Evolutionary conservation across 2,329 filamentous ascomycete species (phyloP).

Genomic region (Arthrobotrys conoides): DNA sequence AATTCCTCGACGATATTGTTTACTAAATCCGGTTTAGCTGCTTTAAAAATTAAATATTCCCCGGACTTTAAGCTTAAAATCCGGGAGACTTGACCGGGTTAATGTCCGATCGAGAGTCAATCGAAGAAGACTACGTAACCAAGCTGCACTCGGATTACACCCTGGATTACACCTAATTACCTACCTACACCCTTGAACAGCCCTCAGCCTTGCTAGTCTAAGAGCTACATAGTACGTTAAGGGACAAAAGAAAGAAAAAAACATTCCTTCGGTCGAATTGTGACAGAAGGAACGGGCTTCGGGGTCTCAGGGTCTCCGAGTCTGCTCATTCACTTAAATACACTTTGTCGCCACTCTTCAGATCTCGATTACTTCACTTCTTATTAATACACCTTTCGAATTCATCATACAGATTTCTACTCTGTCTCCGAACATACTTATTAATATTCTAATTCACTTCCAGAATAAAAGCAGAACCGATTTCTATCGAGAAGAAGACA

Average conservation of each 20-base stretch:
- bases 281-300: neutral
- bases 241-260: too few species aligned
- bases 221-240: too few species aligned
- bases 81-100: neutral
- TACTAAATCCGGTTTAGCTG: neutral
- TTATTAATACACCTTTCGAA: too few species aligned
- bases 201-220: constrained; percentile 5
- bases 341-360: too few species aligned
- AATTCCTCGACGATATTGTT: constrained; percentile 6
- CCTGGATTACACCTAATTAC: neutral
- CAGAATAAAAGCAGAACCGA: too few species aligned
- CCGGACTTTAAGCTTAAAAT: neutral
- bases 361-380: too few species aligned
- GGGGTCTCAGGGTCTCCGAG: neutral
- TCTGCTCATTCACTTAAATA: neutral
- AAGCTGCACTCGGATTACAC: constrained; percentile 15
- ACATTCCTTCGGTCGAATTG: neutral
- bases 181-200: too few species aligned
- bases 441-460: too few species aligned
- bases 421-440: too few species aligned
- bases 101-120: constrained; percentile 5
- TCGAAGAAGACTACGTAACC: constrained; percentile 15
- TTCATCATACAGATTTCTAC: too few species aligned
- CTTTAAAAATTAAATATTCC: too few species aligned
- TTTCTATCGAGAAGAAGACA: too few species aligned